Base-by-base conservation (phyloP, 1,139 yeast species). In the Scheffersomyces stambukii region DNA sequence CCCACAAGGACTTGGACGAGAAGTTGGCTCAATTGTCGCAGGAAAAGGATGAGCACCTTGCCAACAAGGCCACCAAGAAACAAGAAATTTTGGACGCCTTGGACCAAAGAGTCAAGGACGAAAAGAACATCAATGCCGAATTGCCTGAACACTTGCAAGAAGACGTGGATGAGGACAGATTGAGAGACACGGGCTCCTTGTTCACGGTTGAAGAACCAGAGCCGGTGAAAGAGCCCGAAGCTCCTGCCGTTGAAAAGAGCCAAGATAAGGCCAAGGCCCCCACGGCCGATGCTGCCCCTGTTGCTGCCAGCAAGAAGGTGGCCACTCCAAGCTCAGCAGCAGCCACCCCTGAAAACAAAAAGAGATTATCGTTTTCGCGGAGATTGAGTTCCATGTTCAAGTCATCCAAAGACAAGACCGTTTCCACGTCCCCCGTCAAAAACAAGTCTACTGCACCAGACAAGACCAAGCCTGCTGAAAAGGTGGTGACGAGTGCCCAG, bases 111-210 rank as follows among this genome's bases (percentile, higher is more conserved):
- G 66, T 66, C 16, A 58, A 57, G 39, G 66, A 59, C 23, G 73
- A 65, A 40, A 65, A 62, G 39, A 57, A 50, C 33, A 67, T 74
- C 40, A 72, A 73, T 42, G 48, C 43, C 13, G 72, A 64, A 38
- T 64, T 72, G 39, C 81, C 81, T 9, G 75, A 68, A 29, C 80
- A 75, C 50, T 58, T 74, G 45, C 60, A 57, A 37, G 48, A 50
- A 26, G 69, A 66, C 4, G 50, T 74, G 14, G 50, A 63, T 35
- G 75, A 68, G 39, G 48, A 48, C 32, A 59, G 57, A 38, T 48
- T 65, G 24, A 54, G 54, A 27, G 75, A 68, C 40, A 60, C 69
- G 16, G 56, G 64, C 2, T 62, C 70, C 1, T 46, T 67, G 15
- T 66, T 67, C 35, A 48, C 67, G 3, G 58, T 50, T 14, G 51